Base-by-base conservation (phyloP, 805 yeast genomes). In the Grigorovia humatica region DNA sequence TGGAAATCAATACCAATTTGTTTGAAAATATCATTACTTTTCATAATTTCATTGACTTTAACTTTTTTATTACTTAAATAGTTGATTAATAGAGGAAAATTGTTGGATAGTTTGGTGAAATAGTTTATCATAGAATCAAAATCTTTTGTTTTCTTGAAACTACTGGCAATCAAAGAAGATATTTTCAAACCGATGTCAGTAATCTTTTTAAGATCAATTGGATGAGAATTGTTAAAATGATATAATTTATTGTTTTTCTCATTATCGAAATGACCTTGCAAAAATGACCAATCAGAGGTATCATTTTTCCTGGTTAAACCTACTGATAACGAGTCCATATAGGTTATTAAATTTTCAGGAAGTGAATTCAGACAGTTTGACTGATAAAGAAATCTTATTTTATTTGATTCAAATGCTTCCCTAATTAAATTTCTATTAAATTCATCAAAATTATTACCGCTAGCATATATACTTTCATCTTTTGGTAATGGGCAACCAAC, bases 341-440 rank as follows among this genome's bases (percentile, higher is more conserved):
- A 3, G 8, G 12, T 38, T 7, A 15, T 38, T 7, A 15, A 7
- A 38, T 13, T 15, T 38, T 15, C n/a, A 2, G 17, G 42, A 38
- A n/a, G n/a, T 38, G 17, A 38, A 9, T 38, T 38, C 15, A 38
- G 13, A 45, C 66, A 63, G n/a, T 79, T 72, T 58, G 88, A 83
- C 57, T 96, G 76, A 84, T 95, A 79, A 2, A 83, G 77, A 63
- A 87, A 85, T 48, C 85, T 74, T 29, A 89, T 62, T 60, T 86
- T 85, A 0, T 86, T 91, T 2, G 72, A 64, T 15, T 69, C 60
- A 1, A 48, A 50, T 0, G 95, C 83, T 52, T 82, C 80, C 42
- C 77, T 75, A 53, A 72, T 75, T 49, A 91, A 66, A 52, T 80
- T 76, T 13, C 71, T 63, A 59, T 87, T 81, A 69, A 85, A 82